Conservation (phyloP, 164 flowering plant species). For the Chimonanthus salicifolius region DNA sequence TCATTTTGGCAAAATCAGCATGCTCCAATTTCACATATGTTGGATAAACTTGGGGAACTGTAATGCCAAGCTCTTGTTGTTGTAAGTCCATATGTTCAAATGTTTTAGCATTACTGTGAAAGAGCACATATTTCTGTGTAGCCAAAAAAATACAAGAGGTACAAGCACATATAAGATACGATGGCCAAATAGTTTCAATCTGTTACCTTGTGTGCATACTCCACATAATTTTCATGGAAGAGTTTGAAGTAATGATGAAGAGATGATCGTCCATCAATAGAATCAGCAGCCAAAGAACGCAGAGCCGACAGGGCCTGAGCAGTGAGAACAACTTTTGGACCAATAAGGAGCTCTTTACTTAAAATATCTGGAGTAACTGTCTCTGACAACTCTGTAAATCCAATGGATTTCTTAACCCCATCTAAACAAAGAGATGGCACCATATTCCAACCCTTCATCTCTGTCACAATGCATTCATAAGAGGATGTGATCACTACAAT, state of each 20-base stretch:
- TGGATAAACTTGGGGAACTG: background rate
- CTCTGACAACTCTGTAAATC: slow-evolving; percentile 28
- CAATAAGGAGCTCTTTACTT: slow-evolving; percentile 83
- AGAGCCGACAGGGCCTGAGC: slow-evolving; percentile 58
- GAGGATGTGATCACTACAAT: slow-evolving; percentile 56
- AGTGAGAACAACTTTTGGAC: slow-evolving; percentile 60
- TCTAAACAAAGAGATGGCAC: slow-evolving; percentile 45
- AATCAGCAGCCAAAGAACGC: slow-evolving; percentile 72
- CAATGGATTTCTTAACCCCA: slow-evolving; percentile 20
- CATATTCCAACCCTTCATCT: slow-evolving; percentile 63
- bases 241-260: slow-evolving; percentile 87
- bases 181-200: background rate
- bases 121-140: background rate
- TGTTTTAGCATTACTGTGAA: background rate
- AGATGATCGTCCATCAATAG: slow-evolving; percentile 85
- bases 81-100: no score
- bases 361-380: slow-evolving; percentile 47
- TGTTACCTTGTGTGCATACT: slow-evolving; percentile 93
- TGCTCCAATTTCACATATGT: background rate
- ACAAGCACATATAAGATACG: background rate
- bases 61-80: background rate
- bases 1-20: background rate
- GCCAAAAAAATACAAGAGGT: background rate
- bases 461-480: slow-evolving; percentile 66
- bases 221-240: slow-evolving; percentile 91